Conservation (phyloP, 352 stramenopile species). For the Pythium insidiosum region DNA sequence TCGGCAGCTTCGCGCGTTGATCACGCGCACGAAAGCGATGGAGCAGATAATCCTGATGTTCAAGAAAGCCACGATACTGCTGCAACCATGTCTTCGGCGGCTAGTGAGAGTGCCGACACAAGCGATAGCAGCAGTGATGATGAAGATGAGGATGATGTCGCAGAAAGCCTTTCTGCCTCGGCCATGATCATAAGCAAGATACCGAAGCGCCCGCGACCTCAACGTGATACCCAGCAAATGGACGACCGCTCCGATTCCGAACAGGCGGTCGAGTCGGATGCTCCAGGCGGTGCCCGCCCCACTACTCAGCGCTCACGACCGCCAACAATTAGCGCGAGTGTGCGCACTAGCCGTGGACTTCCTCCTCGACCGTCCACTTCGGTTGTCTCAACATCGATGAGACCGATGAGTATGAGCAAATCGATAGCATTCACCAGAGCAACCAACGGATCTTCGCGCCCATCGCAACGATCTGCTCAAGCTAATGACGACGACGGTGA, state of each 20-base stretch:
- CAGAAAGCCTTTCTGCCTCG: conserved; percentile 16
- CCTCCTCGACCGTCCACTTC: conserved; percentile 55
- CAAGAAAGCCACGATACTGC: too few relatives aligned
- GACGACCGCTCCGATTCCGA: background rate
- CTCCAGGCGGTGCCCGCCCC: too few relatives aligned
- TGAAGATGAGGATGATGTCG: conserved; percentile 13
- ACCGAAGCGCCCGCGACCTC: conserved; percentile 12
- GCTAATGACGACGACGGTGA: conserved; percentile 38
- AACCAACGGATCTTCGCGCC: conserved; percentile 4
- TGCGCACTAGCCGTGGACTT: too few relatives aligned
- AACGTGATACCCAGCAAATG: conserved; percentile 8
- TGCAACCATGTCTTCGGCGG: too few relatives aligned
- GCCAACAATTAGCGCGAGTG: too few relatives aligned
- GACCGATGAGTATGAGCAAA: conserved; percentile 76
- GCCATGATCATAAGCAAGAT: conserved; percentile 21
- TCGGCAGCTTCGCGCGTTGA: too few relatives aligned
- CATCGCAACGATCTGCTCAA: conserved; percentile 7
- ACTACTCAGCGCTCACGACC: too few relatives aligned
- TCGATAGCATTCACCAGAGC: conserved; percentile 56
- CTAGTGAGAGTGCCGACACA: too few relatives aligned
- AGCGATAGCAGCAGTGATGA: conserved; percentile 16
- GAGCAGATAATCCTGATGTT: too few relatives aligned
- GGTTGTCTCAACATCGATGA: conserved; percentile 15
- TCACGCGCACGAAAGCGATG: too few relatives aligned
- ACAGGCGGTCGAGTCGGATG: too few relatives aligned